Conservation (phyloP, 495 filamentous ascomycete genomes). For the Amphirosellinia nigrospora region DNA sequence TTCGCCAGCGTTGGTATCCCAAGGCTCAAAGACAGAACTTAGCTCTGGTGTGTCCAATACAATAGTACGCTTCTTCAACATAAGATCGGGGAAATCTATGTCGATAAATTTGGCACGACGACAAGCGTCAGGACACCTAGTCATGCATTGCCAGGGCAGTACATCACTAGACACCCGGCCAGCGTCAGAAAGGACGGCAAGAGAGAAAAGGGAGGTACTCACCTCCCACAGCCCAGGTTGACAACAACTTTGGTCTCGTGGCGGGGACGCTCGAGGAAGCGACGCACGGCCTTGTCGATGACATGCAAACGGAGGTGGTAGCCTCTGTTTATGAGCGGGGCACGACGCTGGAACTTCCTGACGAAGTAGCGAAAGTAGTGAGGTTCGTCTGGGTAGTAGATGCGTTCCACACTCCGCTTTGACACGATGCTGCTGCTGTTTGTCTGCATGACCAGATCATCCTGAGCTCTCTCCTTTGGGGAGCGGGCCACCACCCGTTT, state of each 20-base stretch:
- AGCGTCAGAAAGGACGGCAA: conserved; percentile 22
- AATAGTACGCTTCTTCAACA: conserved; percentile 71
- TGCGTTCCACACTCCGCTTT: conserved; percentile 84
- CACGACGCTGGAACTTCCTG: conserved; percentile 76
- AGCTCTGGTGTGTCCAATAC: conserved; percentile 68
- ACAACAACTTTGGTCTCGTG: conserved; percentile 74
- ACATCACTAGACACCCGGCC: conserved; percentile 68
- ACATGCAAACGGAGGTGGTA: conserved; percentile 87
- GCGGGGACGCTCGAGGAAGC: conserved; percentile 68
- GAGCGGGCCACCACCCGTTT: conserved; percentile 36
- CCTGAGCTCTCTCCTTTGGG: conserved; percentile 48
- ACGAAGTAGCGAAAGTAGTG: conserved; percentile 90
- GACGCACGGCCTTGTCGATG: conserved; percentile 72
- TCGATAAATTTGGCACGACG: conserved; percentile 74
- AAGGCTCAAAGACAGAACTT: conserved; percentile 52
- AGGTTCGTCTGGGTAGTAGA: conserved; percentile 75
- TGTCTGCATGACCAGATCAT: conserved; percentile 83
- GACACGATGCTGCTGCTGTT: conserved; percentile 91
- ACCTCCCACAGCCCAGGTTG: conserved; percentile 93
- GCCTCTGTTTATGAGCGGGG: conserved; percentile 85
- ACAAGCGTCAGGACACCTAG: conserved; percentile 62
- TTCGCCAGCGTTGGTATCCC: conserved; percentile 52
- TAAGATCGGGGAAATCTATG: conserved; percentile 84
- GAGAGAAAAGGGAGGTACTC: conserved; percentile 43
- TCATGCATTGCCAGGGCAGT: conserved; percentile 83